Evolutionary conservation across 331 rosid genomes (phyloP), one percentile per base, ranked within the genome.

Genomic region (Telfairia occidentalis): DNA sequence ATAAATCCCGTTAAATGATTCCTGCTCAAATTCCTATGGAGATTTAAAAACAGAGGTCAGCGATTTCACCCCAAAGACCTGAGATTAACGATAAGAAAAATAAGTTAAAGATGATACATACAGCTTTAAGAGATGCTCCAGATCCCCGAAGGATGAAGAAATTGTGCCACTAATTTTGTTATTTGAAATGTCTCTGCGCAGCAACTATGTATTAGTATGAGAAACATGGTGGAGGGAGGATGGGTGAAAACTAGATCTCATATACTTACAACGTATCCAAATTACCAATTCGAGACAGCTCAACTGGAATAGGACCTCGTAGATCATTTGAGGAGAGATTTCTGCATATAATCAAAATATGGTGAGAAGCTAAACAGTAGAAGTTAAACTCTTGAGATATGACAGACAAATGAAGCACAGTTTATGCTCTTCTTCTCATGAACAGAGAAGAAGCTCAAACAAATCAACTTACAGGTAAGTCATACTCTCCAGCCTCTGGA

Each of bases 41-140:
- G 50, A 76, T 71, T 11, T 11, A 75, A 74, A 46, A 74, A 4
- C 16, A 37, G 26, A 55, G 30, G 67, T 86, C 82, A 87, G 83
- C 60, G 73, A 78, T 73, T 37, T n/a, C 61, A 23, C 2, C 34
- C 28, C 48, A 38, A 35, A 49, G 9, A 38, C 4, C 5, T 3
- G 8, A 2, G 6, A 43, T 65, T 9, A n/a, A 42, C 0, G 40
- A 75, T 49, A 50, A 13, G 21, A 16, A 80, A 80, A 55, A 26
- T 26, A 43, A 76, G 65, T 16, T 49, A 9, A 49, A 37, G 19
- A 38, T 50, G 70, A 66, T 73, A 85, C 97, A 86, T 81, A 96
- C 99, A 96, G 77, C 90, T 92, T 96, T 38, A 96, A 84, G 80
- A 96, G 97, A 86, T 96, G 99, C 81, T 96, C 99, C 89, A 96